Base-by-base conservation (phyloP, 495 filamentous ascomycete genomes). In the Saxophila tyrrhenica region DNA sequence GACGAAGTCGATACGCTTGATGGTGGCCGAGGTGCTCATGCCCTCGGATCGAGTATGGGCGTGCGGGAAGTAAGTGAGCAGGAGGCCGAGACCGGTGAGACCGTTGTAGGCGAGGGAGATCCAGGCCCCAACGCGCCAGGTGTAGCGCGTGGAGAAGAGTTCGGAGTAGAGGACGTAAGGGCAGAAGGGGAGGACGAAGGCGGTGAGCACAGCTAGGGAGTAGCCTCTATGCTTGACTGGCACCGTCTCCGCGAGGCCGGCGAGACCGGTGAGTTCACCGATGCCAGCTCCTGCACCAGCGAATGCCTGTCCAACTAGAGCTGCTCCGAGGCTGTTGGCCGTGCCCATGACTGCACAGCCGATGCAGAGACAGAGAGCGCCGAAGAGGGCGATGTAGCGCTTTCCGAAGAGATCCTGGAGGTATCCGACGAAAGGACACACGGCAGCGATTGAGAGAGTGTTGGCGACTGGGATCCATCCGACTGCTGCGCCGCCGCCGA, bases 401-500 rank as follows among this genome's bases (percentile, higher is more conserved):
- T 62, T 62, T 5, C 64, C 64, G 47, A 67, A 65, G 2, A 67
- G 56, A 51, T 67, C 64, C 46, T 61, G 62, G 17, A 67, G 47
- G 42, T 64, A 63, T 19, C 64, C 62, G 25, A 58, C 56, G 49
- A 64, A 64, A 1, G 64, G 64, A 22, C 56, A 59, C 13, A 57
- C 57, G 13, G 62, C 48, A 9, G 62, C 62, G 53, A 67, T 62
- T 21, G 58, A 54, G 0, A 67, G 55, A 24, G 57, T 61, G 39
- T 67, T 62, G 3, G 59, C 59, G 19, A 61, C 60, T 0, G 64
- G 62, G 10, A 66, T 44, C 64, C 64, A 66, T 5, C 56, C 62
- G 15, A 55, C 52, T 9, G 59, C 58, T n/a, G 25, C 24, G 1
- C 48, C 49, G 7, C 50, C 41, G 9, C 48, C 51, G 20, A 64